Conservation (phyloP, 768 basidiomycete species). For the Leccinellum rugosiceps region DNA sequence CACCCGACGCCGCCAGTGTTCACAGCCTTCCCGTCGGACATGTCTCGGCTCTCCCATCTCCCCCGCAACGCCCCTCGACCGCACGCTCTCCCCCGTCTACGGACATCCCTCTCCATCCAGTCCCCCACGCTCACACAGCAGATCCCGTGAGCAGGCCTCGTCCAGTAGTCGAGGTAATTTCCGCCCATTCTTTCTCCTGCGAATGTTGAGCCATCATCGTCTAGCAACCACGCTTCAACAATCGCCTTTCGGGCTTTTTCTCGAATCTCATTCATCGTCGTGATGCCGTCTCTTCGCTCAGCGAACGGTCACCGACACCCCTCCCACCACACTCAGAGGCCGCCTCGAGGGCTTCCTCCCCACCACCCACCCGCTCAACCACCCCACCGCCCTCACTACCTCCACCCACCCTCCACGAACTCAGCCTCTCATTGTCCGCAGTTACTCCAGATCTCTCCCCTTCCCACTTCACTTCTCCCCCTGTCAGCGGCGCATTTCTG, state of each 20-base stretch:
- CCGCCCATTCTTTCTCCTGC: constrained; percentile 2
- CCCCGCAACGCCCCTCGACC: constrained; percentile 33
- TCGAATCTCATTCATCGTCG: constrained; percentile 73
- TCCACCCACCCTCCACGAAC: constrained; percentile 67
- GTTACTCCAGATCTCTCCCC: constrained; percentile 68
- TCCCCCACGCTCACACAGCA: constrained; percentile 7
- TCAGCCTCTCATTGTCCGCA: constrained; percentile 69
- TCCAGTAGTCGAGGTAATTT: constrained; percentile 55
- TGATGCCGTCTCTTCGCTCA: constrained; percentile 41
- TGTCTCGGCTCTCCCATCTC: constrained; percentile 40
- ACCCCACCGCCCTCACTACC: constrained; percentile 74
- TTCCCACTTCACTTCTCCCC: constrained; percentile 74
- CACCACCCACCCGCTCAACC: constrained; percentile 46
- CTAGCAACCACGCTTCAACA: constrained; percentile 56
- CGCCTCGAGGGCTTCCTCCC: constrained; percentile 54
- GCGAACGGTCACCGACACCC: constrained; percentile 30
- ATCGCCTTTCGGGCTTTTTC: constrained; percentile 83
- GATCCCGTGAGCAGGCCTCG: constrained; percentile 41
- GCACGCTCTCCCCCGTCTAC: constrained; percentile 24
- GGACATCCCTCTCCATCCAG: neutral
- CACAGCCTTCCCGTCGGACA: constrained; percentile 59
- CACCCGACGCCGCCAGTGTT: constrained; percentile 50
- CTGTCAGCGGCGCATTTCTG: constrained; percentile 74
- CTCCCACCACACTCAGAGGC: constrained; percentile 31
- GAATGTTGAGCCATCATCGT: constrained; percentile 3